Conservation (phyloP, 371 early-diverging fungal species). For the Mucor velutinosus region DNA sequence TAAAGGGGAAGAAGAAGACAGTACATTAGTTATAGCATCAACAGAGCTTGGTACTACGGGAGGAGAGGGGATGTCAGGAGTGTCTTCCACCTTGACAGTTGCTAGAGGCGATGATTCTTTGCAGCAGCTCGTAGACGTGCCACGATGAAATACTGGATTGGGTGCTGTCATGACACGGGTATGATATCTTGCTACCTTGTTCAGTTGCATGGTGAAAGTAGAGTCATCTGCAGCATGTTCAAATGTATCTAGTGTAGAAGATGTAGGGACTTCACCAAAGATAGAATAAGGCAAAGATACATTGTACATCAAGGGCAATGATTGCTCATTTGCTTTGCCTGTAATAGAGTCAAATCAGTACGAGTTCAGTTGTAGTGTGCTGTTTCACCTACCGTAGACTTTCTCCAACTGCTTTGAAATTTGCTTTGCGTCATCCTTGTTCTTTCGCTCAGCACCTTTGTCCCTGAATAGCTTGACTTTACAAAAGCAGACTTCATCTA, state of each 20-base stretch:
- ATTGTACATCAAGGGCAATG: constrained; percentile 40
- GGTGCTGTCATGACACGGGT: constrained; percentile 37
- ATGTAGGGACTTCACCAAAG: constrained; percentile 28
- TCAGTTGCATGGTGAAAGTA: constrained; percentile 1
- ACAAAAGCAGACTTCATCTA: constrained; percentile 54
- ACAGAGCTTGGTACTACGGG: background rate
- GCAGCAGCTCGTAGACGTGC: background rate
- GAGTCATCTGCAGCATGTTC: constrained; percentile 6
- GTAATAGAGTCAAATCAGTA: background rate
- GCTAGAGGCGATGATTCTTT: background rate
- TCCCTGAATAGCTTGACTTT: constrained; percentile 74
- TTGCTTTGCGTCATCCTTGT: constrained; percentile 70
- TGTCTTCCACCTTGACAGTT: background rate
- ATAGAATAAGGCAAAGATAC: constrained; percentile 36
- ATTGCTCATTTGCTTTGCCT: constrained; percentile 27
- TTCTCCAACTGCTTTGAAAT: constrained; percentile 63
- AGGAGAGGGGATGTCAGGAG: background rate
- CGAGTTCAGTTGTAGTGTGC: background rate
- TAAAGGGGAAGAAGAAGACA: background rate
- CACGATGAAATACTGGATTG: constrained; percentile 7
- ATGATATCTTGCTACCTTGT: constrained; percentile 19
- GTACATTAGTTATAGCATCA: background rate
- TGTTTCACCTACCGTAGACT: constrained; percentile 16
- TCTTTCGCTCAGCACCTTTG: constrained; percentile 73
- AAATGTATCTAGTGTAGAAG: constrained; percentile 15